A percentile compares a stretch with the other conserved stretches of the same genome.
Evolutionary conservation across 768 basidiomycete genomes (phyloP).

Genomic region (Mycena galericulata): DNA sequence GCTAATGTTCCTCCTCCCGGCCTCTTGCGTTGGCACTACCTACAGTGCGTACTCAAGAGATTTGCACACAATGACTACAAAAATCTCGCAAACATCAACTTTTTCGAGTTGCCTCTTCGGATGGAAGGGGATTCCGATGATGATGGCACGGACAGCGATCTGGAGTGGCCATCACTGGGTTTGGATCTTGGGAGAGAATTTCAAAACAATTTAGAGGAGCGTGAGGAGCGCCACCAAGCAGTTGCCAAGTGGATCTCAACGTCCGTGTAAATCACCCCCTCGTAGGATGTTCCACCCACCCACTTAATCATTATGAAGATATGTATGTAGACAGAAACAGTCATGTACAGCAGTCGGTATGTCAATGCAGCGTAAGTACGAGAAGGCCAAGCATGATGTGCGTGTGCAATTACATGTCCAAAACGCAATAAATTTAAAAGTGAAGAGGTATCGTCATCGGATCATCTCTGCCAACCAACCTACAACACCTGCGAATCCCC

Average conservation of each 20-base stretch:
- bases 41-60: not conserved
- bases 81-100: not conserved
- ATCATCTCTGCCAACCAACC: too few relatives aligned
- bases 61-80: not conserved
- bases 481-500: not conserved
- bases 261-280: not conserved
- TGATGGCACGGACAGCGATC: conserved; percentile 9
- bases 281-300: too few relatives aligned
- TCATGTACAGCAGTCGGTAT: too few relatives aligned
- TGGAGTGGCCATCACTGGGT: not conserved
- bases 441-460: conserved; percentile 1
- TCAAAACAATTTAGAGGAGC: conserved; percentile 7
- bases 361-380: too few relatives aligned
- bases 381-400: too few relatives aligned
- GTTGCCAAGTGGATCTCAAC: conserved; percentile 1
- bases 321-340: too few relatives aligned
- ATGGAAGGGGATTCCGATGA: conserved; percentile 9
- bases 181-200: conserved; percentile 4
- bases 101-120: not conserved
- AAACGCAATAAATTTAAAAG: conserved; percentile 5
- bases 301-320: too few relatives aligned
- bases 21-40: conserved; percentile 1
- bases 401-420: not conserved
- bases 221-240: conserved; percentile 1
- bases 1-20: not conserved